A percentile compares a stretch with the other conserved stretches of the same genome.
These are phyloP conservation scores for Aspergillus cristatus DNA, from an alignment of 495 filamentous ascomycete species.

Conservation along the genomic window DNA sequence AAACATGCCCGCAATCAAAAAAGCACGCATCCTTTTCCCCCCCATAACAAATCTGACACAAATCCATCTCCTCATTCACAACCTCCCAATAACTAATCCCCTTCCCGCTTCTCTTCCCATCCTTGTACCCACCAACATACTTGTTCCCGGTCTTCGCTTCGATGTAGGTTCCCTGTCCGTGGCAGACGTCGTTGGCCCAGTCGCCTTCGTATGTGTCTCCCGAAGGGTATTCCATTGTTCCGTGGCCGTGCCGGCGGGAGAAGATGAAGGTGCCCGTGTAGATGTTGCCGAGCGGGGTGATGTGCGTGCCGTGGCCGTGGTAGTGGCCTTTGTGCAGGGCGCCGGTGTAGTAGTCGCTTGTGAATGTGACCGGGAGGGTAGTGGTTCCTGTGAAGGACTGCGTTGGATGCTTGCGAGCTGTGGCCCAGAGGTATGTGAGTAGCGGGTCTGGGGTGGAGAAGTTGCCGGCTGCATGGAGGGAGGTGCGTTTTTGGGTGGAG, in stretches of 20 bases:
- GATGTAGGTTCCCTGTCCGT: conserved; percentile 50
- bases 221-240: conserved; percentile 50
- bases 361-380: conserved; percentile 39
- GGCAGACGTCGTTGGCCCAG: conserved; percentile 46
- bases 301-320: conserved; percentile 44
- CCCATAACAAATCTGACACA: conserved; percentile 59
- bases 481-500: conserved; percentile 27
- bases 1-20: conserved; percentile 59
- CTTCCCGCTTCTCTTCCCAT: conserved; percentile 52
- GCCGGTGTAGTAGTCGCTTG: conserved; percentile 38
- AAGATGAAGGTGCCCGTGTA: conserved; percentile 49
- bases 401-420: conserved; percentile 34
- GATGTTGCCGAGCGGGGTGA: conserved; percentile 43
- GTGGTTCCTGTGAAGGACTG: conserved; percentile 36
- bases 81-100: conserved; percentile 56
- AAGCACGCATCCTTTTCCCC: conserved; percentile 53
- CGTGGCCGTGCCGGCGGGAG: conserved; percentile 44
- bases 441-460: conserved; percentile 37
- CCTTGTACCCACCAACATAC: conserved; percentile 55
- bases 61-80: conserved; percentile 51
- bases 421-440: conserved; percentile 38
- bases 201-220: conserved; percentile 55
- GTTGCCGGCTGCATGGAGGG: conserved; percentile 30
- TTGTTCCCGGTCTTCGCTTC: conserved; percentile 53
- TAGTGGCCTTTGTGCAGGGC: conserved; percentile 40